Evolutionary conservation across 2,329 filamentous ascomycete species (phyloP).

Genomic region (Cylindrodendrum hubeiense): DNA sequence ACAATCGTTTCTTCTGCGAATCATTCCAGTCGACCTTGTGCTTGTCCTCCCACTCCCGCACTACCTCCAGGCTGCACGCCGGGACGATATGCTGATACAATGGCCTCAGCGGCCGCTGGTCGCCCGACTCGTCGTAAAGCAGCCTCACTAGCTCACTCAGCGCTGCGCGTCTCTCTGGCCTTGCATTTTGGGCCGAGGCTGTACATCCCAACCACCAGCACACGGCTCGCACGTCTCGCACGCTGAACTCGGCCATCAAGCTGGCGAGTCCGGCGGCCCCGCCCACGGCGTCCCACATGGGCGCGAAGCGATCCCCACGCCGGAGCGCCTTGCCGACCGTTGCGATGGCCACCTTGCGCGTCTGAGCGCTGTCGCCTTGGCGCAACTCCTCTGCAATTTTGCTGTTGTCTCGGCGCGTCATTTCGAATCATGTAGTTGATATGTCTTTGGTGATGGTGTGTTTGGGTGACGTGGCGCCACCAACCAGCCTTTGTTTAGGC

Average conservation of each 20-base stretch:
- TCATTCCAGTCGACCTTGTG: constrained; percentile 26
- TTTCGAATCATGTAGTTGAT: neutral
- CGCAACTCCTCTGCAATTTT: constrained; percentile 24
- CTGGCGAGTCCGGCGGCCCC: constrained; percentile 36
- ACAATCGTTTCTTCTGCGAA: constrained; percentile 27
- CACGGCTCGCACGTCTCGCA: constrained; percentile 33
- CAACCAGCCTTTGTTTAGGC: too few relatives aligned
- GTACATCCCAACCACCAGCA: constrained; percentile 39
- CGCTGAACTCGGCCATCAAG: constrained; percentile 43
- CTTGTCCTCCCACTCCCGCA: constrained; percentile 36
- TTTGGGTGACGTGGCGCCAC: too few relatives aligned
- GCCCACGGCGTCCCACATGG: constrained; percentile 38
- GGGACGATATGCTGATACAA: constrained; percentile 43
- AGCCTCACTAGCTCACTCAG: constrained; percentile 36
- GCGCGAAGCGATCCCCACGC: constrained; percentile 34
- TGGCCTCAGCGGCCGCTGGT: constrained; percentile 34
- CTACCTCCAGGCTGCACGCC: constrained; percentile 32
- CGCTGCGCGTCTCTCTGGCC: constrained; percentile 36
- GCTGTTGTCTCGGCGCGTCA: constrained; percentile 18
- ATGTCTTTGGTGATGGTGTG: too few relatives aligned
- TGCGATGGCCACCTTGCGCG: constrained; percentile 32
- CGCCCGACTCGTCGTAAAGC: constrained; percentile 24
- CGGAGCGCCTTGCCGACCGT: constrained; percentile 37
- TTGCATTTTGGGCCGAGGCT: constrained; percentile 32
- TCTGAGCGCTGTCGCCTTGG: constrained; percentile 32